Base-by-base conservation (phyloP, 768 basidiomycete species). In the Agrocybe pediades region DNA sequence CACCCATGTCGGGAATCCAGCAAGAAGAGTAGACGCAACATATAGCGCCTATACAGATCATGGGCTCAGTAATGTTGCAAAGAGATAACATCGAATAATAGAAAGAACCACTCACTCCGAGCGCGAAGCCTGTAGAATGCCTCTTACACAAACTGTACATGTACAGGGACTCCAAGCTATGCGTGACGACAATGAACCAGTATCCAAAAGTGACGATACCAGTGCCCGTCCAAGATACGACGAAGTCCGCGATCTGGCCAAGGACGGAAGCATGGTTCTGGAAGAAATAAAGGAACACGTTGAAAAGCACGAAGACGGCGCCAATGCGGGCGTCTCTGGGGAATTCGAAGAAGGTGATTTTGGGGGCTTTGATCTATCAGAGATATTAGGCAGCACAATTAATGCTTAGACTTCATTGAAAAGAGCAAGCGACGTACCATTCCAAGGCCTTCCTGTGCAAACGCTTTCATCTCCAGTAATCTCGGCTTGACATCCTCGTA, bases 401-500 rank as follows among this genome's bases (percentile, higher is more conserved):
- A 47, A 13, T 46, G 30, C 25, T 53, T 36, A 9, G 17, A 27
- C 13, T 43, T n/a, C 9, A 46, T 23, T 26, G 51, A 67, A 83
- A 20, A n/a, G 43, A n/a, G 6, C 49, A 23, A 27, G 51, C 68
- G n/a, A n/a, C 83, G 21, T 51, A 87, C 90, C 87, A 89, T 90
- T 23, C 91, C 90, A 16, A 93, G 78, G 1, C 83, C 79, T 64
- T 89, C 89, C 63, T 92, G 88, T 0, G 91, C 88, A 21, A 88
- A 76, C 0, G 84, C 84, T 64, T 90, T 92, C 91, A 92, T 93
- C 51, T 82, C 76, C 19, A 92, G 70, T 20, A 93, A 66, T 6
- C 91, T 82, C 2, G 89, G 88, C 63, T 91, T 92, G 23, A 93
- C 90, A 29, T 91, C 90, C 1, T 90, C 87, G 62, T 92, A 92